Evolutionary conservation across 495 filamentous ascomycete species (phyloP).

Genomic region (Penicillium ucsense): DNA sequence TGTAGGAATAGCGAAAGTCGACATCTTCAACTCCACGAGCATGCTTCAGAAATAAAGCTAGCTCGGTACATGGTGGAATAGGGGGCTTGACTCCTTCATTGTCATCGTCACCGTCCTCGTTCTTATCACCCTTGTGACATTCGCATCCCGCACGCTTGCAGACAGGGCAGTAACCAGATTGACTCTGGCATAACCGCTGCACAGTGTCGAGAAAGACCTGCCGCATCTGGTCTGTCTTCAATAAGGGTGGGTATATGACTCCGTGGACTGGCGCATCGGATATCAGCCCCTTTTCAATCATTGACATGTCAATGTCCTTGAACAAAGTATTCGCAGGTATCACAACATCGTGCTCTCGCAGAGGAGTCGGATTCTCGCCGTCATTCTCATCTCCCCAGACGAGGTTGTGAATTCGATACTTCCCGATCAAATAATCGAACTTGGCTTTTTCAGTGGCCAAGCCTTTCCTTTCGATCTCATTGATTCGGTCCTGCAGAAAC

Average conservation of each 20-base stretch:
- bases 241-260: background rate
- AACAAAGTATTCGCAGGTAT: background rate
- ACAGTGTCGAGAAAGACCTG: constrained; percentile 1
- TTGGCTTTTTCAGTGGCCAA: constrained; percentile 1
- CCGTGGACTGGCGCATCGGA: background rate
- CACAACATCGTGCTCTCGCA: background rate
- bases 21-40: background rate
- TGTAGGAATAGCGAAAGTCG: background rate
- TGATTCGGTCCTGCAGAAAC: constrained; percentile 1
- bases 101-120: background rate
- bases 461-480: constrained; percentile 1
- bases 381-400: background rate
- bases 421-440: background rate
- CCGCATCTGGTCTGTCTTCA: background rate
- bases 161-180: background rate
- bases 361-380: background rate
- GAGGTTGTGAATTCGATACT: background rate
- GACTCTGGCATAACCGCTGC: background rate
- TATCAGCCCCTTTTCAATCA: background rate
- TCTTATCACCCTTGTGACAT: background rate
- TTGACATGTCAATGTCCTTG: background rate
- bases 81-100: background rate
- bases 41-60: constrained; percentile 1
- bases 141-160: no score
- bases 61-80: constrained; percentile 1